Percentiles rank a stretch among this genome's conserved stretches.
Conservation (phyloP, 441 rosid species). For the Aleurites moluccanus region DNA sequence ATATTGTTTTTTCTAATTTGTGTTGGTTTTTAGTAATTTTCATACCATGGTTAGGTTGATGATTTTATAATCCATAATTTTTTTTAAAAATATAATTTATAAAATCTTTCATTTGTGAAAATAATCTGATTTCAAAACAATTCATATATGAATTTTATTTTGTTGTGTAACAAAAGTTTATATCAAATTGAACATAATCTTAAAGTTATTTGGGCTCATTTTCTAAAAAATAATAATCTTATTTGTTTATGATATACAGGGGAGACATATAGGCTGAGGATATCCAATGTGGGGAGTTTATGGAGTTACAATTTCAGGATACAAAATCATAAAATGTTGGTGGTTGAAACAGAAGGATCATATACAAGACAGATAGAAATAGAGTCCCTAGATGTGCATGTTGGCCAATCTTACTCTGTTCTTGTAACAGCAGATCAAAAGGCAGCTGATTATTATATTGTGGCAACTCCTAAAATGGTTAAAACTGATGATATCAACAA, state of each 20-base stretch:
- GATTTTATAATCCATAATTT: too few species aligned
- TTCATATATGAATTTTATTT: too few species aligned
- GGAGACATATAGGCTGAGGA: constrained; percentile 65
- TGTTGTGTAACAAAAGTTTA: too few species aligned
- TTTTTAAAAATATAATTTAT: too few species aligned
- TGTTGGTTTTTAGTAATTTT: too few species aligned
- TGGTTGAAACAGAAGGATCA: constrained; percentile 80
- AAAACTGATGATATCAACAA: constrained; percentile 5
- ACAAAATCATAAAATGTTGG: constrained; percentile 59
- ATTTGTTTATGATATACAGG: constrained; percentile 51
- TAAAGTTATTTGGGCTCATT: too few species aligned
- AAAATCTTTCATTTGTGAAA: too few species aligned
- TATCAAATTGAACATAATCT: too few species aligned
- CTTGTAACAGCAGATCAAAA: constrained; percentile 61
- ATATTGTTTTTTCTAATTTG: too few species aligned
- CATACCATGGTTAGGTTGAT: too few species aligned
- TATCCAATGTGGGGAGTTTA: constrained; percentile 63
- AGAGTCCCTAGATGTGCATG: constrained; percentile 60
- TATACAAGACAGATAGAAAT: constrained; percentile 56
- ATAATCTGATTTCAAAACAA: too few species aligned
- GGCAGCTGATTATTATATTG: constrained; percentile 53
- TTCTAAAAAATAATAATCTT: too few species aligned
- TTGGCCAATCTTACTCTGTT: constrained; percentile 79
- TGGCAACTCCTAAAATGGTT: constrained; percentile 45
- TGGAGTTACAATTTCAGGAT: constrained; percentile 67